Percentiles rank a stretch among this genome's conserved stretches.
phyloP scores from a whole-genome alignment of 1,139 yeast genomes.

The Geotrichum histeridarum region DNA sequence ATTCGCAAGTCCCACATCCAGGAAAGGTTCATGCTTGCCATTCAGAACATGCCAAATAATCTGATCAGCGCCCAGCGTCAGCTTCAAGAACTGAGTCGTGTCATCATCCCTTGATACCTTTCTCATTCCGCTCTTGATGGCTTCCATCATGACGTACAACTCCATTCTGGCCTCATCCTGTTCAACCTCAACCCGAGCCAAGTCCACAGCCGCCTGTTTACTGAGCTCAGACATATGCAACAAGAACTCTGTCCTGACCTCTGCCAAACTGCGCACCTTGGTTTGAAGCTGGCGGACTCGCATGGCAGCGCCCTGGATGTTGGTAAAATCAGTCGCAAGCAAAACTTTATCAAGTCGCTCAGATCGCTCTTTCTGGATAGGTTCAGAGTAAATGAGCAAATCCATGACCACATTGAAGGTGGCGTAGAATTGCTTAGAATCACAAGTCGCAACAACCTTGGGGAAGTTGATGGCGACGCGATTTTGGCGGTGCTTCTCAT shows the following conservation, averaged over 20 bases:
- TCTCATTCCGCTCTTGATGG: constrained; percentile 53
- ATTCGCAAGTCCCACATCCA: constrained; percentile 65
- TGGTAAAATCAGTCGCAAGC: constrained; percentile 63
- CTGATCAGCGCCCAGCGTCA: constrained; percentile 71
- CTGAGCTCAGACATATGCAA: constrained; percentile 30
- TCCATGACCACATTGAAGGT: constrained; percentile 61
- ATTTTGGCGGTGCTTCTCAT: constrained; percentile 39
- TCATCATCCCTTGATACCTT: constrained; percentile 39
- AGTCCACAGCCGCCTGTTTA: constrained; percentile 27
- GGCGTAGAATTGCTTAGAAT: constrained; percentile 67
- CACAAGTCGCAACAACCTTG: constrained; percentile 62
- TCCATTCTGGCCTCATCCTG: constrained; percentile 53
- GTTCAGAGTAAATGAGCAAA: constrained; percentile 61
- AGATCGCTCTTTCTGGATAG: constrained; percentile 51
- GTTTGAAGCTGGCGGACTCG: constrained; percentile 54
- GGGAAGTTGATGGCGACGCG: constrained; percentile 58
- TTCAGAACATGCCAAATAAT: constrained; percentile 67
- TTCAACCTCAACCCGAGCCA: constrained; percentile 50
- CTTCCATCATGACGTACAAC: constrained; percentile 60
- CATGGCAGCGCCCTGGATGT: constrained; percentile 51
- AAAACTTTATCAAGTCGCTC: constrained; percentile 62
- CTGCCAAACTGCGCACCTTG: constrained; percentile 45
- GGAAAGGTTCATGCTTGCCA: constrained; percentile 55
- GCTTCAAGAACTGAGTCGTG: constrained; percentile 42
- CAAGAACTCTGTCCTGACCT: constrained; percentile 46